Conservation (phyloP, 2,329 filamentous ascomycete species). For the Colletotrichum musae region DNA sequence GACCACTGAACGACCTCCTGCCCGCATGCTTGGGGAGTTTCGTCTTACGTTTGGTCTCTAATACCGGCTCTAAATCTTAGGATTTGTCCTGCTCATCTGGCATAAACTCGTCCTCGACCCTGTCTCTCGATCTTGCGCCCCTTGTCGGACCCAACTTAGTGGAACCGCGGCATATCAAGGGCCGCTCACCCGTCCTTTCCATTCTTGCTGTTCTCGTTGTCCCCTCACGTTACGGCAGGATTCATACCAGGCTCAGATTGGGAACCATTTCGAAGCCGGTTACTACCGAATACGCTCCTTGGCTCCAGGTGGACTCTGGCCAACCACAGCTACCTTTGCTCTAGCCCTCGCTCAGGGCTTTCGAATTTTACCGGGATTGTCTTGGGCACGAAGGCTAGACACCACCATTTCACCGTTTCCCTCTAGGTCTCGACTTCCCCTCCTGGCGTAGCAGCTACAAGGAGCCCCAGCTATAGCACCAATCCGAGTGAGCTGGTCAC, state of each 20-base stretch:
- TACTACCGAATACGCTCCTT: slow-evolving; percentile 24
- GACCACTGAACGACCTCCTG: slow-evolving; percentile 8
- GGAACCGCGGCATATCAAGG: slow-evolving; percentile 33
- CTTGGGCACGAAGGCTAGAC: slow-evolving; percentile 20
- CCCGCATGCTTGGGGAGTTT: slow-evolving; percentile 23
- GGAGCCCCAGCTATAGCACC: slow-evolving; percentile 29
- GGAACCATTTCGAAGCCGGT: slow-evolving; percentile 11
- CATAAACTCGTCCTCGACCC: slow-evolving; percentile 15
- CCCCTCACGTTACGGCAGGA: slow-evolving; percentile 5
- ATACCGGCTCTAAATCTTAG: slow-evolving; percentile 23
- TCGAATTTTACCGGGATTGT: slow-evolving; percentile 37
- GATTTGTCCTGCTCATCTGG: slow-evolving; percentile 23
- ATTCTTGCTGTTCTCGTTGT: background rate
- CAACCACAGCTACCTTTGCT: slow-evolving; percentile 29
- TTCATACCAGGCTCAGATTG: slow-evolving; percentile 8
- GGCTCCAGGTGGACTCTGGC: slow-evolving; percentile 12
- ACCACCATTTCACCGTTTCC: slow-evolving; percentile 30
- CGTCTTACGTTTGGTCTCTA: slow-evolving; percentile 18
- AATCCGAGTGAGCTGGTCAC: slow-evolving; percentile 29
- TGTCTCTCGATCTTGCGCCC: slow-evolving; percentile 27
- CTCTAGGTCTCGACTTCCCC: slow-evolving; percentile 25
- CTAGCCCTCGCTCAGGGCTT: slow-evolving; percentile 9
- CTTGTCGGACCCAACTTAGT: slow-evolving; percentile 31
- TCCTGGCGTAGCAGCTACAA: slow-evolving; percentile 34
- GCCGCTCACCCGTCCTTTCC: background rate